phyloP scores from a whole-genome alignment of 2,329 filamentous ascomycete species.

The Phoma herbarum region DNA sequence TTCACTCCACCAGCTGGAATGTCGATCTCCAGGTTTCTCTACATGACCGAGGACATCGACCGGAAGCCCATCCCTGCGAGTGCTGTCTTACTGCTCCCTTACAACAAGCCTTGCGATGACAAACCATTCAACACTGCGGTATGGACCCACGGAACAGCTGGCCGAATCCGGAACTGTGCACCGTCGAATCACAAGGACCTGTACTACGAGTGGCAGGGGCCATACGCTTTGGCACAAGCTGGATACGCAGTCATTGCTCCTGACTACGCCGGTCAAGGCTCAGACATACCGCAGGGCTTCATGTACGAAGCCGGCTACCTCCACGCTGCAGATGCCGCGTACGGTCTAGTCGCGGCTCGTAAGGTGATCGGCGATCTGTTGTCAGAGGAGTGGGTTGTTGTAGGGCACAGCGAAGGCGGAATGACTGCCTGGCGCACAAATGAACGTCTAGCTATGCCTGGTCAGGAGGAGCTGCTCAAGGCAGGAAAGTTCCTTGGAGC shows the following conservation, averaged over 20 bases:
- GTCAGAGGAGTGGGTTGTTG: conserved; percentile 31
- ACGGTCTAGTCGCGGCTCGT: conserved; percentile 30
- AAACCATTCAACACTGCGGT: conserved; percentile 30
- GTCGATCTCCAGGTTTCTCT: conserved; percentile 32
- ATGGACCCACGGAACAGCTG: conserved; percentile 33
- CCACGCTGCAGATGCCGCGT: conserved; percentile 33
- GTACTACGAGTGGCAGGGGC: conserved; percentile 35
- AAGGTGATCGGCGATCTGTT: conserved; percentile 29
- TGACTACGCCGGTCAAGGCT: conserved; percentile 32
- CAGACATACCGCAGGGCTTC: conserved; percentile 32
- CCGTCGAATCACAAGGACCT: conserved; percentile 33
- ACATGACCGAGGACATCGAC: conserved; percentile 36
- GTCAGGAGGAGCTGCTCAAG: conserved; percentile 26
- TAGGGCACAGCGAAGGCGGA: conserved; percentile 36
- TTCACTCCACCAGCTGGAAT: conserved; percentile 29
- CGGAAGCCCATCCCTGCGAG: conserved; percentile 32
- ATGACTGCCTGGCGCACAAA: conserved; percentile 37
- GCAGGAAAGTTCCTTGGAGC: conserved; percentile 33
- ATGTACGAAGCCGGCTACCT: conserved; percentile 35
- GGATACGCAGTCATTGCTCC: conserved; percentile 35
- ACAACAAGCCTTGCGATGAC: conserved; percentile 21
- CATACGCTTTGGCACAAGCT: conserved; percentile 26
- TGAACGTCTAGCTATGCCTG: conserved; percentile 33
- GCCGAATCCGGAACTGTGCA: conserved; percentile 28
- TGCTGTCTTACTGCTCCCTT: conserved; percentile 33